Percentiles rank a stretch among this genome's conserved stretches.
These are phyloP conservation scores for Ceratocystis destructans DNA, from an alignment of 2,329 filamentous ascomycete species.

Conservation along the genomic window DNA sequence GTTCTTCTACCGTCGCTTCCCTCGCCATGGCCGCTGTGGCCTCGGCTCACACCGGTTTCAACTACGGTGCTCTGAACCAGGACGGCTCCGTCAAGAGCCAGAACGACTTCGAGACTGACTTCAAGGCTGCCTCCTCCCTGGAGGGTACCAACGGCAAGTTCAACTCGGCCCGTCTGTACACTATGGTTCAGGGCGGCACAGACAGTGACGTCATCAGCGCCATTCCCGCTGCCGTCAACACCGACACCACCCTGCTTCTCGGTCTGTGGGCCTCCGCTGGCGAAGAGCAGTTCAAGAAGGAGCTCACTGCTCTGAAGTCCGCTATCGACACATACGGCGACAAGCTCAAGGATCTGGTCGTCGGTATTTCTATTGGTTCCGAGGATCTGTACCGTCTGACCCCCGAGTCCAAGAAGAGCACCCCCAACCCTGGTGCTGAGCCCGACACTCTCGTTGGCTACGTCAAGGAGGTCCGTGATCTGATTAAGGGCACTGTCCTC, in stretches of 20 bases:
- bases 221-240: constrained; percentile 70
- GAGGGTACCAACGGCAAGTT: constrained; percentile 48
- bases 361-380: constrained; percentile 71
- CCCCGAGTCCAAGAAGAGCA: constrained; percentile 49
- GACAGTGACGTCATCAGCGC: constrained; percentile 52
- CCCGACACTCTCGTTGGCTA: constrained; percentile 52
- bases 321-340: constrained; percentile 57
- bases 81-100: constrained; percentile 47
- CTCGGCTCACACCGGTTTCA: constrained; percentile 50
- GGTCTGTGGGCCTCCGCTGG: constrained; percentile 72
- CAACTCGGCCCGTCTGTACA: constrained; percentile 60
- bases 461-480: constrained; percentile 52
- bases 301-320: constrained; percentile 55
- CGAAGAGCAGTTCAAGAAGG: constrained; percentile 49
- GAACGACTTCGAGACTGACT: constrained; percentile 55
- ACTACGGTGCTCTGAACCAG: constrained; percentile 52
- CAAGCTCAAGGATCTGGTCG: constrained; percentile 51
- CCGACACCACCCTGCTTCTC: constrained; percentile 64
- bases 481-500: constrained; percentile 49
- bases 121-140: constrained; percentile 50
- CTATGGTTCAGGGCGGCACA: constrained; percentile 46
- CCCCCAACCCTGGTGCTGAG: constrained; percentile 47
- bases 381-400: constrained; percentile 79
- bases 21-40: constrained; percentile 16
- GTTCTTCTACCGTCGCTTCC: constrained; percentile 14